Evolutionary conservation across 768 basidiomycete species (phyloP).

Genomic region (Leccinum variicolor): DNA sequence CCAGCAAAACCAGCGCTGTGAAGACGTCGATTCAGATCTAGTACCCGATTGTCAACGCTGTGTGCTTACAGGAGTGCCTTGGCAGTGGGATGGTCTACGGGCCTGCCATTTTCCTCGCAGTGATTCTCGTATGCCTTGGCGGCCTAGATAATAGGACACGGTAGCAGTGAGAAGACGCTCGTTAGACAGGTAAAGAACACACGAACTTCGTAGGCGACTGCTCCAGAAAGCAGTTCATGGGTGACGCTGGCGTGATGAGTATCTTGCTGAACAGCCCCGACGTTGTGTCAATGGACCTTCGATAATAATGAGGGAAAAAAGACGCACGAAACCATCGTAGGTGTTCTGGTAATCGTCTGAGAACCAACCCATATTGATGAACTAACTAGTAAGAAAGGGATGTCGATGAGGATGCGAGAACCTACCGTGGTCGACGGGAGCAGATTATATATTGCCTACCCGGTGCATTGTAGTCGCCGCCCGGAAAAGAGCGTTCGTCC

Average conservation of each 20-base stretch:
- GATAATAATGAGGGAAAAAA: background rate
- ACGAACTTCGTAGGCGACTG: constrained; percentile 17
- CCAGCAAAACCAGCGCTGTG: constrained; percentile 12
- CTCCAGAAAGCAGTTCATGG: constrained; percentile 20
- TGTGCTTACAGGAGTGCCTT: constrained; percentile 19
- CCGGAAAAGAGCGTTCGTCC: constrained; percentile 1
- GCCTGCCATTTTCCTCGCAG: constrained; percentile 6
- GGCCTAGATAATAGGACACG: constrained; percentile 5
- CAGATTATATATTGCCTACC: constrained; percentile 16
- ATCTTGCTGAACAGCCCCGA: constrained; percentile 5
- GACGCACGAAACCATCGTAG: constrained; percentile 4
- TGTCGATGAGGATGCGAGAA: background rate
- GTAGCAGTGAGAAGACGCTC: background rate
- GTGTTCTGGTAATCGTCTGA: background rate
- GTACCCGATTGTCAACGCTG: background rate
- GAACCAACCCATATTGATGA: constrained; percentile 10
- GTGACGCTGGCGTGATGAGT: constrained; percentile 1
- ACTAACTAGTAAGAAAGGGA: background rate
- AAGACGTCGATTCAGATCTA: background rate
- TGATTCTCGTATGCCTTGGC: constrained; percentile 20
- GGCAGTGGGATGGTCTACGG: constrained; percentile 17
- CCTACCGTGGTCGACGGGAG: too few relatives aligned
- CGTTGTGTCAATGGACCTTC: background rate
- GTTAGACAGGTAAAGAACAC: background rate
- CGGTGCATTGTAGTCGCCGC: constrained; percentile 9